Evolutionary conservation across 106 monocot genomes (phyloP).

Genomic region (Allium fistulosum): DNA sequence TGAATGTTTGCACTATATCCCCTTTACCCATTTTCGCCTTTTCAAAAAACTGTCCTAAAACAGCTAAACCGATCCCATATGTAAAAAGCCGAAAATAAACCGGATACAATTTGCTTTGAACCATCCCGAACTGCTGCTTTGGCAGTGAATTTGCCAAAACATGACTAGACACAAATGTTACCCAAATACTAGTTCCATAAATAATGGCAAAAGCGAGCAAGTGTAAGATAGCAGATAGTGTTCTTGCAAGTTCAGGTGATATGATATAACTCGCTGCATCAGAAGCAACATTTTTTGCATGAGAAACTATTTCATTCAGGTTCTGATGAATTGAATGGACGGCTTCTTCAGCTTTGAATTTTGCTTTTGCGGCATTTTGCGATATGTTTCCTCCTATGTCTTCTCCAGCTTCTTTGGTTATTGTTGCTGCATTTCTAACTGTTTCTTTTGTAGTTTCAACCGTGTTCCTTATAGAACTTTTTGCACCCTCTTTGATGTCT

Average conservation of each 20-base stretch:
- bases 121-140: slow-evolving; percentile 72
- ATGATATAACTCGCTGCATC: slow-evolving; percentile 4
- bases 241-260: slow-evolving; percentile 10
- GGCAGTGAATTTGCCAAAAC: slow-evolving; percentile 52
- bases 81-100: slow-evolving; percentile 63
- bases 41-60: slow-evolving; percentile 27
- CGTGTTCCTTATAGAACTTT: neutral
- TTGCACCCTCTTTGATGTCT: slow-evolving; percentile 5
- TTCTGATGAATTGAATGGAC: slow-evolving; percentile 6
- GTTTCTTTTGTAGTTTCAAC: neutral
- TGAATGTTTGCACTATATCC: slow-evolving; percentile 36
- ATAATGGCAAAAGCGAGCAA: slow-evolving; percentile 48
- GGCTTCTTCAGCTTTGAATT: slow-evolving; percentile 7
- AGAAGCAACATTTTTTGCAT: slow-evolving; percentile 25
- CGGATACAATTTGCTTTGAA: slow-evolving; percentile 84
- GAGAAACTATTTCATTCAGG: slow-evolving; percentile 31
- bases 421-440: neutral
- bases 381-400: slow-evolving; percentile 10
- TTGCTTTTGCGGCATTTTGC: slow-evolving; percentile 7
- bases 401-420: neutral
- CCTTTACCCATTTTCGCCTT: slow-evolving; percentile 2
- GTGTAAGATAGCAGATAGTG: slow-evolving; percentile 23
- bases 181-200: slow-evolving; percentile 71
- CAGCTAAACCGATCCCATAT: slow-evolving; percentile 19
- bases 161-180: slow-evolving; percentile 79